Percentiles rank a stretch among this genome's conserved stretches.
These are phyloP conservation scores for Eleusine indica DNA, from an alignment of 176 grass and related monocot genomes.

Conservation along the genomic window DNA sequence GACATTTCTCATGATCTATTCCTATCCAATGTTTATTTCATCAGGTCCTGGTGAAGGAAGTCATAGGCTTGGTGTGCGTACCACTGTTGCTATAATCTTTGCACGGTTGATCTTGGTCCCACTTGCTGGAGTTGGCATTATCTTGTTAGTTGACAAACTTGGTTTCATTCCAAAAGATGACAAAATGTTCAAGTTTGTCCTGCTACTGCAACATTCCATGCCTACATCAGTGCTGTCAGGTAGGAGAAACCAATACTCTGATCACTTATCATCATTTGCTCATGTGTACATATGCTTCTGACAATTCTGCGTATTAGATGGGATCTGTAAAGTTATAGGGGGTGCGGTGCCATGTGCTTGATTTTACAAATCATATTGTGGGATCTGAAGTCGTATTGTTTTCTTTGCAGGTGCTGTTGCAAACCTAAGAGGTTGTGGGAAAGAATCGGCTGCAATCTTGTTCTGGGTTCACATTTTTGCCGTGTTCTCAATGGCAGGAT, in stretches of 20 bases:
- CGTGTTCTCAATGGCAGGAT: constrained; percentile 91
- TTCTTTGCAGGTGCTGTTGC: constrained; percentile 82
- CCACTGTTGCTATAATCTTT: constrained; percentile 88
- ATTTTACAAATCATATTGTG: constrained; percentile 28
- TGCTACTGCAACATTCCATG: constrained; percentile 95
- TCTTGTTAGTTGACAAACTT: constrained; percentile 82
- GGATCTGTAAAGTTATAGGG: constrained; percentile 29
- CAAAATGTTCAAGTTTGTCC: constrained; percentile 99
- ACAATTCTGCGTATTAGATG: constrained; percentile 22
- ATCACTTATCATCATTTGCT: constrained; percentile 3
- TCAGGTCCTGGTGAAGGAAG: constrained; percentile 98
- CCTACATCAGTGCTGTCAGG: constrained; percentile 98
- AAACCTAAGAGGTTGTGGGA: constrained; percentile 89
- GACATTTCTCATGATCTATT: constrained; percentile 21
- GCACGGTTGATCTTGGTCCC: constrained; percentile 80
- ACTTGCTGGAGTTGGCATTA: constrained; percentile 76
- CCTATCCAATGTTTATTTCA: constrained; percentile 31
- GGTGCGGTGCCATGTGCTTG: constrained; percentile 20
- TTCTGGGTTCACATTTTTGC: constrained; percentile 99
- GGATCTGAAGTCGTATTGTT: constrained; percentile 16
- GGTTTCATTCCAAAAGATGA: constrained; percentile 84
- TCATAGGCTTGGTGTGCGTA: constrained; percentile 82
- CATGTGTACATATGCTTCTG: constrained; percentile 35
- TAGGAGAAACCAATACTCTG: constrained; percentile 39
- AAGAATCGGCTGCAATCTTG: constrained; percentile 92